Conservation (phyloP, 176 grass and related monocot species). For the Bromus sterilis region DNA sequence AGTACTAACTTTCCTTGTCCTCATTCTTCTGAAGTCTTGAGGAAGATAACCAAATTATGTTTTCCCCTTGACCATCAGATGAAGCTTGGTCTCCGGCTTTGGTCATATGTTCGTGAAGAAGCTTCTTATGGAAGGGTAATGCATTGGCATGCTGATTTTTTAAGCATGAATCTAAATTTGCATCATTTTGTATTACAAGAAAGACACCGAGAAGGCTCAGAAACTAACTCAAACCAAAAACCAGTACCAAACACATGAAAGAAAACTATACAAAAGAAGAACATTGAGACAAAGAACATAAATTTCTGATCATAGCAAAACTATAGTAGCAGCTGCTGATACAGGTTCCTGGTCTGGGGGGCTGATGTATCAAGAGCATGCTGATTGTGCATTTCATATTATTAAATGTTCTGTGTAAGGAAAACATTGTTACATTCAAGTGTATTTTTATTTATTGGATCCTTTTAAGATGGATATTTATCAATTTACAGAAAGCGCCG, state of each 20-base stretch:
- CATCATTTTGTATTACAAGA: neutral
- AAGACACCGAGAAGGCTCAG: neutral
- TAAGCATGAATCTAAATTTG: neutral
- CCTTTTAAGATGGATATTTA: constrained; percentile 38
- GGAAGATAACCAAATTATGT: constrained; percentile 5
- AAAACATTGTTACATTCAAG: neutral
- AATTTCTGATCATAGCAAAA: neutral
- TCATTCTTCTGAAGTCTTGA: constrained; percentile 12
- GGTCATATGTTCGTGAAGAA: constrained; percentile 97
- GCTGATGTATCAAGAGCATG: neutral
- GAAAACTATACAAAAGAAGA: neutral
- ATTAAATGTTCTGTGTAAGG: constrained; percentile 10
- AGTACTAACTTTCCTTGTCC: neutral
- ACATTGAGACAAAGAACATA: neutral
- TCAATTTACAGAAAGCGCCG: constrained; percentile 77
- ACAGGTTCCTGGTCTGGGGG: neutral
- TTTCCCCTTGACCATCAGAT: constrained; percentile 35
- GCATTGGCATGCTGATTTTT: neutral
- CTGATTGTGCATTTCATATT: constrained; percentile 8
- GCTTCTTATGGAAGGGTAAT: constrained; percentile 97
- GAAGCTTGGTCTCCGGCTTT: constrained; percentile 91
- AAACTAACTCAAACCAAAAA: neutral
- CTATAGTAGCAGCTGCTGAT: neutral
- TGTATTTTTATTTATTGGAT: constrained; percentile 1
- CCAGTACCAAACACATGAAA: neutral